Percentiles rank a stretch among this genome's conserved stretches.
Conservation (phyloP, 352 stramenopile species). For the Halophytophthora batemanensis region DNA sequence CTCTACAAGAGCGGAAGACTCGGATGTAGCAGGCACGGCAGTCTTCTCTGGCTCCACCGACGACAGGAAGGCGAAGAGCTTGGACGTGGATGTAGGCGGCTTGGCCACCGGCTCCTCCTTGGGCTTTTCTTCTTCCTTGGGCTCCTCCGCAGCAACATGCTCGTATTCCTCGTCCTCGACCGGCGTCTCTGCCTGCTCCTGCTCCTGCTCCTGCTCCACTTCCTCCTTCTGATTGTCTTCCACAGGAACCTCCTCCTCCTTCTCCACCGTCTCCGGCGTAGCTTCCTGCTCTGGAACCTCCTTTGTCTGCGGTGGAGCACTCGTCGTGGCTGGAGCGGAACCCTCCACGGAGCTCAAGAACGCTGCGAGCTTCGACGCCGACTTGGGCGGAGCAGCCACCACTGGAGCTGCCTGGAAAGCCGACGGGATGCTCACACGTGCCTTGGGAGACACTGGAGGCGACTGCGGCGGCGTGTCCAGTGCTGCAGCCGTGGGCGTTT, state of each 20-base stretch:
- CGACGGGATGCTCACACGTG: slow-evolving; percentile 27
- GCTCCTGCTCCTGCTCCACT: slow-evolving; percentile 23
- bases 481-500: slow-evolving; percentile 17
- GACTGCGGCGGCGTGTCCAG: slow-evolving; percentile 26
- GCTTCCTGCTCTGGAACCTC: slow-evolving; percentile 15
- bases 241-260: slow-evolving; percentile 9
- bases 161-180: slow-evolving; percentile 11
- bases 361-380: slow-evolving; percentile 49
- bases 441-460: slow-evolving; percentile 21
- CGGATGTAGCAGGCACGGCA: slow-evolving; percentile 1
- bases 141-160: background rate
- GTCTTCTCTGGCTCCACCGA: slow-evolving; percentile 31
- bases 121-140: slow-evolving; percentile 6
- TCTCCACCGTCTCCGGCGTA: slow-evolving; percentile 8
- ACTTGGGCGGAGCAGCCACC: slow-evolving; percentile 19
- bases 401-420: slow-evolving; percentile 26
- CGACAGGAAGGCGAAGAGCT: slow-evolving; percentile 54
- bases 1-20: slow-evolving; percentile 1
- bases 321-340: slow-evolving; percentile 7
- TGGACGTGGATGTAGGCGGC: slow-evolving; percentile 31
- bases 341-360: slow-evolving; percentile 66
- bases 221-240: slow-evolving; percentile 33
- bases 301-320: slow-evolving; percentile 17
- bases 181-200: slow-evolving; percentile 12
- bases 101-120: slow-evolving; percentile 19